Evolutionary conservation across 768 basidiomycete genomes (phyloP), one percentile per base, ranked within the genome.

Genomic region (Phylloporus sp.): DNA sequence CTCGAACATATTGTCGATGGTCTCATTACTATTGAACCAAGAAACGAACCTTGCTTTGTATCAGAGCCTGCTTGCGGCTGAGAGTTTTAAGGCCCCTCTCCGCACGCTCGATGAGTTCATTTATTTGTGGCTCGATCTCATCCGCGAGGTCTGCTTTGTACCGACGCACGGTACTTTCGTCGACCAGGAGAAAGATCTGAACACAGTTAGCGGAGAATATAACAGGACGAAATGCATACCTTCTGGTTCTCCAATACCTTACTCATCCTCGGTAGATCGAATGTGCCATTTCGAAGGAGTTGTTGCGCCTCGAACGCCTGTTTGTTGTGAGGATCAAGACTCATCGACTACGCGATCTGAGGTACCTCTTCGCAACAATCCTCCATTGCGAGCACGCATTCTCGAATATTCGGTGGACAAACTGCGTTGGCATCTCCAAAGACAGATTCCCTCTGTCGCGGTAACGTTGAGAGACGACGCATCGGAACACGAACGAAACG

Each of bases 101-200:
- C 1, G 86, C 82, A 20, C 79, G 76, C 45, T 79, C 74, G 17
- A 89, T 75, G 14, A 91, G 78, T 53, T 90, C 86, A 37, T 73
- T 78, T 17, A 91, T 83, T 24, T 84, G 80, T 15, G 89, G 89
- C 49, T 90, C 88, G 9, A 91, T 80, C 61, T 90, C 88, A 42
- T 87, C 84, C 1, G 78, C 81, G 32, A 90, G 71, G 34, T 84
- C 82, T 3, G 81, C 67, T 58, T 90, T 88, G 69, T 90, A 89
- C 63, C 70, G 74, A 43, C 76, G 75, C n/a, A 90, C 76, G 0
- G 81, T 85, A 11, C 71, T 74, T 62, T 90, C 87, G 43, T 85
- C 79, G 2, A 88, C 73, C 9, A 91, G 76, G 15, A 86, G 67
- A 59, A 86, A 90, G 1, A 87, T 79, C 88, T 91, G 45, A 9